A percentile compares a stretch with the other conserved stretches of the same genome.
phyloP scores from a whole-genome alignment of 306 rosid species.

The Sindora glabra region DNA sequence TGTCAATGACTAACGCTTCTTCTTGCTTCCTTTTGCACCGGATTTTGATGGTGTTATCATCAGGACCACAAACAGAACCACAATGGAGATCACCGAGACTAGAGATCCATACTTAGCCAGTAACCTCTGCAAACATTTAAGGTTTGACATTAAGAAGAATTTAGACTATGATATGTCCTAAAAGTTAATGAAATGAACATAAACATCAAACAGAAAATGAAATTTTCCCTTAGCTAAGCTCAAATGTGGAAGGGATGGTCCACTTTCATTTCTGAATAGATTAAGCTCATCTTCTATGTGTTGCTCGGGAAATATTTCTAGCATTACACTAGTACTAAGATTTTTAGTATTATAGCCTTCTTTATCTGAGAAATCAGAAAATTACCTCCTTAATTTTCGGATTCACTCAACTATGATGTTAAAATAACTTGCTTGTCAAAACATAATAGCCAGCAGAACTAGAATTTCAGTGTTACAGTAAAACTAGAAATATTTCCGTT shows the following conservation, averaged over 20 bases:
- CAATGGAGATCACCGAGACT: slow-evolving; percentile 65
- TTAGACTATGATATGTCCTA: background rate
- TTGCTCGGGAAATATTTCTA: too few species aligned
- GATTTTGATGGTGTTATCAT: slow-evolving; percentile 80
- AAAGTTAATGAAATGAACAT: background rate
- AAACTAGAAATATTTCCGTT: background rate
- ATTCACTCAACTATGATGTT: too few species aligned
- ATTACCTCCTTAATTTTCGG: too few species aligned
- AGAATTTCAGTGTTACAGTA: too few species aligned
- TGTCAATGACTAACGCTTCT: slow-evolving; percentile 59
- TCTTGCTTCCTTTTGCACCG: slow-evolving; percentile 79
- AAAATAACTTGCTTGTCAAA: too few species aligned
- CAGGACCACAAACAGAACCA: slow-evolving; percentile 64
- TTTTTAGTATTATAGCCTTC: too few species aligned
- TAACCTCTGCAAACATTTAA: slow-evolving; percentile 55
- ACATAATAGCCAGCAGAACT: too few species aligned
- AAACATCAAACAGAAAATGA: background rate
- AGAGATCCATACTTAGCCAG: slow-evolving; percentile 86
- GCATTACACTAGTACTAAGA: too few species aligned
- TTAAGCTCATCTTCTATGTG: background rate
- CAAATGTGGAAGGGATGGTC: background rate
- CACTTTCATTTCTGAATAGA: background rate
- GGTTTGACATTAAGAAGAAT: slow-evolving; percentile 1
- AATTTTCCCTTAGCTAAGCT: background rate
- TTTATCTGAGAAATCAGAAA: too few species aligned